phyloP scores from a whole-genome alignment of 768 basidiomycete species.

The Russula lepida region DNA sequence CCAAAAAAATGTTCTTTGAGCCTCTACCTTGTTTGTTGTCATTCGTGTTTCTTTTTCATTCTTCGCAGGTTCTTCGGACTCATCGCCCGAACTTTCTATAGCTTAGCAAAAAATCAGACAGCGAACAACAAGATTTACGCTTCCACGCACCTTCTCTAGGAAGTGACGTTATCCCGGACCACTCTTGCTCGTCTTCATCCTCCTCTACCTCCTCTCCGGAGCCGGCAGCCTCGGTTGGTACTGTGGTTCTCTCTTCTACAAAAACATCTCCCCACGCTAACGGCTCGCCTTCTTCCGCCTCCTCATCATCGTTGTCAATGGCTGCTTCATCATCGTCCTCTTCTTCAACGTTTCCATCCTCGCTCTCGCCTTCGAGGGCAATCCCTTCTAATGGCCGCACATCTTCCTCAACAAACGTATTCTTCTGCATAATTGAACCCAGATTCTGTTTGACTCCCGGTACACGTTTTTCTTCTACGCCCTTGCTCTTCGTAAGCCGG shows the following conservation, averaged over 20 bases:
- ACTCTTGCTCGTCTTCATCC: constrained; percentile 22
- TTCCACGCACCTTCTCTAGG: constrained; percentile 14
- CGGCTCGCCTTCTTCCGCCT: constrained; percentile 34
- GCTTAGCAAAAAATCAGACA: constrained; percentile 22
- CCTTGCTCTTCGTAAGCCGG: constrained; percentile 39
- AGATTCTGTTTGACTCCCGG: constrained; percentile 80
- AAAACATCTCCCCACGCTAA: constrained; percentile 87
- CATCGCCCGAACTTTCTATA: constrained; percentile 29
- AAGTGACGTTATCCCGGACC: constrained; percentile 18
- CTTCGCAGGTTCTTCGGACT: constrained; percentile 27
- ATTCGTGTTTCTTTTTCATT: constrained; percentile 57
- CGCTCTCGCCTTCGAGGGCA: constrained; percentile 25
- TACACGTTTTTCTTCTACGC: constrained; percentile 30
- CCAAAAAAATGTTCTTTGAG: not conserved
- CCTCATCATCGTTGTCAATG: constrained; percentile 33
- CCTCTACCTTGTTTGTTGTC: constrained; percentile 83
- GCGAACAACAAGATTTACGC: not conserved
- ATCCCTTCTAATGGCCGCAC: constrained; percentile 55
- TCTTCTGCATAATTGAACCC: constrained; percentile 82
- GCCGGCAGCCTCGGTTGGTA: constrained; percentile 10
- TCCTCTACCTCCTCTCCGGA: constrained; percentile 25
- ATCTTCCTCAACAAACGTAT: constrained; percentile 79
- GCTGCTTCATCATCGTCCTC: constrained; percentile 37
- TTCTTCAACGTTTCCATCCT: constrained; percentile 22
- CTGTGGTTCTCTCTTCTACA: constrained; percentile 34